Base-by-base conservation (phyloP, 164 flowering plant species). In the Tinospora cordifolia region DNA sequence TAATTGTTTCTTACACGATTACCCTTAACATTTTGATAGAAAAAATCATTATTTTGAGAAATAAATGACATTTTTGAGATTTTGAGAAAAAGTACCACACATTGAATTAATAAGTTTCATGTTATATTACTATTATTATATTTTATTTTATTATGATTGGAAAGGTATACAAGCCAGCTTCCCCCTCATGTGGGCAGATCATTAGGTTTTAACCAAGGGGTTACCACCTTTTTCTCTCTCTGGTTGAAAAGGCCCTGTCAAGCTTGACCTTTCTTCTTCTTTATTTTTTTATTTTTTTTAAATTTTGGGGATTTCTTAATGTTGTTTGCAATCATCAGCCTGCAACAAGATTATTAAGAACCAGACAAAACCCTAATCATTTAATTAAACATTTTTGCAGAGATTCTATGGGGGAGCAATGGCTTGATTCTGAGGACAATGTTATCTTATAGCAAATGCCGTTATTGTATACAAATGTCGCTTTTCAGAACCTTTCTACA, bases 241-340 rank as follows among this genome's bases (percentile, higher is more conserved):
- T n/a, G 1, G 21, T 19, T 3, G 60, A 8, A 54, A 54, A 54
- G n/a, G 60, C 6, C n/a, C 8, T 13, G 24, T 54, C 60, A 54
- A 54, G 60, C 60, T 8, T 54, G 60, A 54, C 24, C 60, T 54
- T 54, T 66, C 24, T 66, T 66, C 57, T 30, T 26, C 13, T 58
- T n/a, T n/a, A n/a, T n/a, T n/a, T n/a, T n/a, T n/a, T n/a, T n/a
- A n/a, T n/a, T n/a, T n/a, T n/a, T n/a, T n/a, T n/a, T n/a, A n/a
- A n/a, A n/a, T n/a, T n/a, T n/a, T n/a, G n/a, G n/a, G 62, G 39
- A 24, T 27, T 10, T 60, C 63, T 39, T 39, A 41, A 65, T 65
- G 24, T 65, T 65, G 30, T 6, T 39, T n/a, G 49, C 24, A 65
- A 65, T 38, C 49, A 65, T 64, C 66, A 34, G 8, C 66, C 39